Evolutionary conservation across 176 grass and related monocot species (phyloP).

Genomic region (Zea mays): Zm-B73-REFERENCE-NAM-5.0 NC_050096.1:247884001-247884500

Average conservation of each 20-base stretch:
- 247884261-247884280: not conserved
- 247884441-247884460: slow-evolving; percentile 51
- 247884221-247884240: not conserved
- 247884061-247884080: slow-evolving; percentile 3
- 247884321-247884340: not conserved
- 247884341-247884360: slow-evolving; percentile 87
- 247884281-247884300: not conserved
- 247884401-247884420: slow-evolving; percentile 86
- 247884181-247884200: slow-evolving; percentile 2
- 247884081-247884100: not conserved
- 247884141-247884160: not conserved
- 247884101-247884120: not conserved
- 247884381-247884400: slow-evolving; percentile 79
- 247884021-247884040: not conserved
- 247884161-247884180: not conserved
- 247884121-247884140: not conserved
- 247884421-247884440: slow-evolving; percentile 90
- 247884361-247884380: slow-evolving; percentile 85
- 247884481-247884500: too few species aligned
- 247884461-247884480: too few species aligned
- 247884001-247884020: not conserved
- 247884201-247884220: not conserved
- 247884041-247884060: not conserved
- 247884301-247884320: slow-evolving; percentile 13
- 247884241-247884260: not conserved